Percentiles rank a stretch among this genome's conserved stretches.
phyloP scores from a whole-genome alignment of 305 asterid species.

The Euphrasia arctica region DNA sequence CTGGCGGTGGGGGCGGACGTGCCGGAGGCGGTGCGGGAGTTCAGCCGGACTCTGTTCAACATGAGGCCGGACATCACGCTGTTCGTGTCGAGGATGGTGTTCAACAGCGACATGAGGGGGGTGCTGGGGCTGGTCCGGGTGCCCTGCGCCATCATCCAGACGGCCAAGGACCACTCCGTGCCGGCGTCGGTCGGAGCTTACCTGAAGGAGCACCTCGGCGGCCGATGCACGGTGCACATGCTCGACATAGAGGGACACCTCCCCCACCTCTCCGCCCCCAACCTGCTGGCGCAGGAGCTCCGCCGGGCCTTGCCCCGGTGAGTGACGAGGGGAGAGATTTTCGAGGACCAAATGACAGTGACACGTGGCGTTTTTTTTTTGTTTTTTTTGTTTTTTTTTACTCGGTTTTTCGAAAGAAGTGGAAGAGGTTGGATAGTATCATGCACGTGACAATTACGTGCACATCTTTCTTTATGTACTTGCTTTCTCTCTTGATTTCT shows the following conservation, averaged over 20 bases:
- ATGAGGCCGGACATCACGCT: constrained; percentile 96
- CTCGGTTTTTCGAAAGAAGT: too few relatives aligned
- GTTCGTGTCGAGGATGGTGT: constrained; percentile 64
- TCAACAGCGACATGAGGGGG: constrained; percentile 72
- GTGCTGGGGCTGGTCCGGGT: constrained; percentile 65
- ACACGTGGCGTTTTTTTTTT: neutral
- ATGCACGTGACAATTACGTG: too few relatives aligned
- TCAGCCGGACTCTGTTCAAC: constrained; percentile 86
- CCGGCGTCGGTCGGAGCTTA: constrained; percentile 82
- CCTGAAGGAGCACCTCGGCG: constrained; percentile 74
- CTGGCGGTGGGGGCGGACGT: constrained; percentile 97
- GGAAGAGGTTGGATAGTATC: too few relatives aligned
- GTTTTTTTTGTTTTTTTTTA: too few relatives aligned
- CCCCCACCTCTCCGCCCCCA: constrained; percentile 91
- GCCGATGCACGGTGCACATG: constrained; percentile 61
- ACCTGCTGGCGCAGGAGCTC: constrained; percentile 71
- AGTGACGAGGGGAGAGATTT: neutral
- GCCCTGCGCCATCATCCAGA: constrained; percentile 82
- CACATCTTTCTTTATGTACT: too few relatives aligned
- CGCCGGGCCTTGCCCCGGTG: constrained; percentile 61
- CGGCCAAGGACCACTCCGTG: constrained; percentile 75
- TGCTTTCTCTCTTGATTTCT: too few relatives aligned
- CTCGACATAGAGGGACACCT: constrained; percentile 76
- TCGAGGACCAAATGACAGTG: neutral
- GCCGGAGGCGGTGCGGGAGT: constrained; percentile 89